Conservation (phyloP, 345 rosid genomes). For the Orychophragmus violaceus region DNA sequence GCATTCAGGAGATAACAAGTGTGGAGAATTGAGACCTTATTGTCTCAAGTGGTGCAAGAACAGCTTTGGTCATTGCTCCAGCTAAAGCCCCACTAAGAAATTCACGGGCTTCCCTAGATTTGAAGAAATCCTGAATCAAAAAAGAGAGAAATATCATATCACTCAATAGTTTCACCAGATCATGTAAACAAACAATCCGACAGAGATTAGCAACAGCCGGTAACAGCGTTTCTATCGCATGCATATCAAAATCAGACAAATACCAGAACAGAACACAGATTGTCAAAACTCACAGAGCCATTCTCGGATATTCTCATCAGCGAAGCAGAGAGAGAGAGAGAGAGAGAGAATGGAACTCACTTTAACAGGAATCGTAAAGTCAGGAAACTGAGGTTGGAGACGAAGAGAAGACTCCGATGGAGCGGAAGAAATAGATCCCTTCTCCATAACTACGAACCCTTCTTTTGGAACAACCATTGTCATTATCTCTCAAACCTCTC, state of each 20-base stretch:
- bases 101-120: constrained; percentile 77
- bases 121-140: constrained; percentile 52
- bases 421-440: constrained; percentile 40
- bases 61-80: constrained; percentile 97
- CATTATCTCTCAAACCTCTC: constrained; percentile 43
- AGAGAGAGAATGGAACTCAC: constrained; percentile 26
- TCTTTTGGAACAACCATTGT: constrained; percentile 66
- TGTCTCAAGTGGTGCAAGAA: constrained; percentile 97
- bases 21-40: constrained; percentile 50
- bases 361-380: constrained; percentile 42
- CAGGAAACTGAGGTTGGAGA: constrained; percentile 59
- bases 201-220: neutral
- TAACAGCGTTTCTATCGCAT: no score
- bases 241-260: neutral
- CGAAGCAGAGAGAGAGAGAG: neutral
- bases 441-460: constrained; percentile 44
- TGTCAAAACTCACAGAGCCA: neutral
- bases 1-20: neutral
- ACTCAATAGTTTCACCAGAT: neutral
- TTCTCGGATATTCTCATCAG: neutral
- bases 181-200: neutral
- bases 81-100: constrained; percentile 97
- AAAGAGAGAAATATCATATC: neutral
- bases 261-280: neutral
- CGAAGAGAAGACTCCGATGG: constrained; percentile 36